phyloP scores from a whole-genome alignment of 345 rosid species.

The Bruguiera parviflora region DNA sequence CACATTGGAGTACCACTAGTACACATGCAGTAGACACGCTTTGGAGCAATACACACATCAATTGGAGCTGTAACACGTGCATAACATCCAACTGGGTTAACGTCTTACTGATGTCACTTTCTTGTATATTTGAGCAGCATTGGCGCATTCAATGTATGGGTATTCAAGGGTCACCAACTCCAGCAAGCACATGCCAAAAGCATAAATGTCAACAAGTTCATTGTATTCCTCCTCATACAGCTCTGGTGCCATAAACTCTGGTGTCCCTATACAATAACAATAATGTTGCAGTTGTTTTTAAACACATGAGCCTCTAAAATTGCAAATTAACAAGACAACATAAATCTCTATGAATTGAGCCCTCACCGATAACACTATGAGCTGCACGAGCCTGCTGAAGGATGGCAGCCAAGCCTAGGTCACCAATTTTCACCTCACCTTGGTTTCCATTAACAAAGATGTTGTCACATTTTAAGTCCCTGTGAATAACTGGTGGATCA shows the following conservation, averaged over 20 bases:
- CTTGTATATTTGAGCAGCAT: constrained; percentile 39
- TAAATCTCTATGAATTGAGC: background rate
- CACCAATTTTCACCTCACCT: constrained; percentile 38
- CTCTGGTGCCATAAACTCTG: constrained; percentile 40
- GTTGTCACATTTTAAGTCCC: constrained; percentile 38
- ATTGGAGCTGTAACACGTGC: background rate
- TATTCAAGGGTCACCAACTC: constrained; percentile 36
- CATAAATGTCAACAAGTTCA: constrained; percentile 38
- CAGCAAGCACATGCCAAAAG: constrained; percentile 40
- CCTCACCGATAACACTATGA: constrained; percentile 38
- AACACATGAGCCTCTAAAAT: background rate
- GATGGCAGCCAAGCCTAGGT: constrained; percentile 35
- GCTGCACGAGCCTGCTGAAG: constrained; percentile 37
- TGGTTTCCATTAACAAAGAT: constrained; percentile 38
- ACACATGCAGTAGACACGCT: no score
- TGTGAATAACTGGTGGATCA: constrained; percentile 35
- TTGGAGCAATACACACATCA: background rate
- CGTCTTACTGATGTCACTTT: constrained; percentile 32
- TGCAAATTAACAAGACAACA: background rate
- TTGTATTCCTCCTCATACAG: constrained; percentile 39
- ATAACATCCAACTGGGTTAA: background rate
- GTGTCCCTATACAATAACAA: constrained; percentile 23
- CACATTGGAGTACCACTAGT: background rate
- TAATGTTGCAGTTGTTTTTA: no score
- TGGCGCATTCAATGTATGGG: constrained; percentile 30